phyloP scores from a whole-genome alignment of 2,329 filamentous ascomycete species.

The Sporothrix humicola region DNA sequence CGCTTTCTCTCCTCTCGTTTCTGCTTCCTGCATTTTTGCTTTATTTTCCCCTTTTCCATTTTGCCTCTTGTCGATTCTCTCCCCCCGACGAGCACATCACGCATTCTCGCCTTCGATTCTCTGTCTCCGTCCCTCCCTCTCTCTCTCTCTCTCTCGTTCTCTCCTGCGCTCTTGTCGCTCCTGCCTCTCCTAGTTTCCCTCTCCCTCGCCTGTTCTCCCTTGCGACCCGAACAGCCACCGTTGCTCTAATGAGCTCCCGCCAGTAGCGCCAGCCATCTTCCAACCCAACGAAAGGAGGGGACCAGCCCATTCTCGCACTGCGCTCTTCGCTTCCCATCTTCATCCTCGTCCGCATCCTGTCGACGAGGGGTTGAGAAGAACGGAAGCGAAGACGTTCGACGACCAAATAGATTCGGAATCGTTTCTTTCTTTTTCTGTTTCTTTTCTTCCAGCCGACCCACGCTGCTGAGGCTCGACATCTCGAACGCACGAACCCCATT shows the following conservation, averaged over 20 bases:
- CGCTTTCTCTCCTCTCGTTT: background rate
- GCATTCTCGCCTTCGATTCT: background rate
- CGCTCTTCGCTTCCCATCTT: constrained; percentile 19
- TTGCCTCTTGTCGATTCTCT: constrained; percentile 5
- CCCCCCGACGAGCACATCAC: constrained; percentile 1
- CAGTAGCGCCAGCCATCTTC: constrained; percentile 22
- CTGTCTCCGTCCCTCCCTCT: constrained; percentile 8
- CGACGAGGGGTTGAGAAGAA: constrained; percentile 15
- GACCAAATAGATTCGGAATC: background rate
- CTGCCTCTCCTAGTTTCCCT: background rate
- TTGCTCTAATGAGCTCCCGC: constrained; percentile 30
- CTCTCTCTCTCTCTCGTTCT: constrained; percentile 17
- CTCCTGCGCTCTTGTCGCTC: constrained; percentile 13
- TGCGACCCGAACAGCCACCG: constrained; percentile 22
- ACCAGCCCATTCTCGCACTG: background rate
- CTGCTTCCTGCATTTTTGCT: background rate
- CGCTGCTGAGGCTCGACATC: background rate
- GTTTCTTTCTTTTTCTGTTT: no score
- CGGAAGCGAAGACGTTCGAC: constrained; percentile 17
- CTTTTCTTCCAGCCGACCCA: no score
- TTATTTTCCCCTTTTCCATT: constrained; percentile 14
- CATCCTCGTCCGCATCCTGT: constrained; percentile 1
- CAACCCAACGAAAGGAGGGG: constrained; percentile 11
- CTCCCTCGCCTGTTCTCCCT: constrained; percentile 2
- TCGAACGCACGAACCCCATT: background rate